These are phyloP conservation scores for Suillus cothurnatus DNA, from an alignment of 768 basidiomycete genomes.

Conservation along the genomic window DNA sequence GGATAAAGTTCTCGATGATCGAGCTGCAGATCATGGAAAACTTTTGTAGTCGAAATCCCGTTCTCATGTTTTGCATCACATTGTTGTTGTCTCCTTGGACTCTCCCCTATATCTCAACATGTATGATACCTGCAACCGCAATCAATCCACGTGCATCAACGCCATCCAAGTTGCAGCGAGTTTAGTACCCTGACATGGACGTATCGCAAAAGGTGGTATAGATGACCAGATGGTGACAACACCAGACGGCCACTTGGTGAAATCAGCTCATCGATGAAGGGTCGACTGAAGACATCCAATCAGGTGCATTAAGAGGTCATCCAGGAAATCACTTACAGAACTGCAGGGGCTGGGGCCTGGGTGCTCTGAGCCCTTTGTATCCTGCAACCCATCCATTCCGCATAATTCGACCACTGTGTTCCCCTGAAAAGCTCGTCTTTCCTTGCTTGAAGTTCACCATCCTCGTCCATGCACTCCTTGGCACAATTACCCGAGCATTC, in stretches of 20 bases:
- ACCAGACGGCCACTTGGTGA: too few relatives aligned
- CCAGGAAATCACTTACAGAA: not conserved
- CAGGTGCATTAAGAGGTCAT: not conserved
- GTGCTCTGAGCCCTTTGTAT: slow-evolving; percentile 4
- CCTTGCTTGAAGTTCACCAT: slow-evolving; percentile 48
- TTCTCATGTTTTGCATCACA: slow-evolving; percentile 8
- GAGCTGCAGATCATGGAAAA: slow-evolving; percentile 53
- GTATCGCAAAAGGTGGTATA: not conserved
- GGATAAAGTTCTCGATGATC: slow-evolving; percentile 69
- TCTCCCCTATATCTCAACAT: slow-evolving; percentile 2
- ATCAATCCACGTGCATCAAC: not conserved
- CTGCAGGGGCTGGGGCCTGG: slow-evolving; percentile 4
- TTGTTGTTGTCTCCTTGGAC: slow-evolving; percentile 18
- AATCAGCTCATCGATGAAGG: not conserved
- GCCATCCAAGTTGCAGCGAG: not conserved
- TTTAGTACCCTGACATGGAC: not conserved
- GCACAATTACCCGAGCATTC: slow-evolving; percentile 36
- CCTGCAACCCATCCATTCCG: slow-evolving; percentile 6
- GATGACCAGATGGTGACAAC: not conserved
- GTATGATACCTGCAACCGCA: slow-evolving; percentile 6
- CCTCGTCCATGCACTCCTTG: slow-evolving; percentile 48
- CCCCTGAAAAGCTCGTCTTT: not conserved
- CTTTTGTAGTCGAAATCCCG: slow-evolving; percentile 31
- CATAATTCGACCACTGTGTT: not conserved
- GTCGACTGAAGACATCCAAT: not conserved